Percentiles rank a stretch among this genome's conserved stretches.
phyloP scores from a whole-genome alignment of 2,329 filamentous ascomycete genomes.

The Xylaria sp. region DNA sequence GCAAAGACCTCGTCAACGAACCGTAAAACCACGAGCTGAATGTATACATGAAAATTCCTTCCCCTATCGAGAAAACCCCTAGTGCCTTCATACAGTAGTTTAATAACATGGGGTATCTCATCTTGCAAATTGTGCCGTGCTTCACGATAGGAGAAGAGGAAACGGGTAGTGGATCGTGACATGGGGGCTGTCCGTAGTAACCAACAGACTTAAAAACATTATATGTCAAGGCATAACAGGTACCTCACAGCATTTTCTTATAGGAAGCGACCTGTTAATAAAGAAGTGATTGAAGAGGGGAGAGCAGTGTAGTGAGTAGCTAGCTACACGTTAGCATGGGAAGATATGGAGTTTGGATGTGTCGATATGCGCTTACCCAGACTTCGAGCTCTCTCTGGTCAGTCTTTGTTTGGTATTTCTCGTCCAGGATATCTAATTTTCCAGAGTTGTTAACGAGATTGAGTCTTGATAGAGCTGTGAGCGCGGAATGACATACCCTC shows the following conservation, averaged over 20 bases:
- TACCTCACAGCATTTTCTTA: no score
- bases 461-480: neutral
- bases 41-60: neutral
- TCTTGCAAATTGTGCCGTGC: neutral
- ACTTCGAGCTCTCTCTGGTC: constrained; percentile 34
- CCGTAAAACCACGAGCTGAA: neutral
- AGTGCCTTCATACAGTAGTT: neutral
- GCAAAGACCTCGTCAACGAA: neutral
- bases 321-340: constrained; percentile 8
- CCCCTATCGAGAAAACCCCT: neutral
- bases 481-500: constrained; percentile 22
- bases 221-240: neutral
- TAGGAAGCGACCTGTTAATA: neutral
- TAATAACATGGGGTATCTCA: neutral
- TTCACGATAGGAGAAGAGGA: neutral
- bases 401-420: constrained; percentile 28
- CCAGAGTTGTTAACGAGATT: neutral
- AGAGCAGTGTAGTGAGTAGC: constrained; percentile 34
- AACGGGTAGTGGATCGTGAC: no score
- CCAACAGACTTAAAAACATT: neutral
- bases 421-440: constrained; percentile 35
- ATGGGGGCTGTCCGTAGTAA: neutral
- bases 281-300: constrained; percentile 36
- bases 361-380: constrained; percentile 30
- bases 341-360: neutral